A percentile compares a stretch with the other conserved stretches of the same genome.
Conservation (phyloP, 192 early-diverging fungal species). For the Rhizoclosmatium sp. region DNA sequence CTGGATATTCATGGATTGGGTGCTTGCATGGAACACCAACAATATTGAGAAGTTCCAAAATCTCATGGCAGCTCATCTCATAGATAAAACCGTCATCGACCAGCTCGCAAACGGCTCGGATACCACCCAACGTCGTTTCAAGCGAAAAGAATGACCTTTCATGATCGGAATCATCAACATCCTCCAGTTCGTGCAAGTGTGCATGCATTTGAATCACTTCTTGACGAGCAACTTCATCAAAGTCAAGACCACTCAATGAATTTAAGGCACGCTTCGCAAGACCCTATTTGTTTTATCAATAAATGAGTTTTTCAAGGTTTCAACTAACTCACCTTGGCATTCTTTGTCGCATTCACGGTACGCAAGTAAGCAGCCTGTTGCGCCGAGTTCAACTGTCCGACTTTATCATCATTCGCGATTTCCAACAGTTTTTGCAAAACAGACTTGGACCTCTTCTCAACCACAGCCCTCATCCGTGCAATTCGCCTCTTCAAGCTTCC, state of each 20-base stretch:
- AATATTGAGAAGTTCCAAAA: slow-evolving; percentile 48
- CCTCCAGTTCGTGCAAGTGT: slow-evolving; percentile 39
- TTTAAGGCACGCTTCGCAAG: slow-evolving; percentile 39
- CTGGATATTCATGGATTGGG: slow-evolving; percentile 32
- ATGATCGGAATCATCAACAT: slow-evolving; percentile 42
- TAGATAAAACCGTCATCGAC: slow-evolving; percentile 37
- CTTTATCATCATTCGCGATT: slow-evolving; percentile 41
- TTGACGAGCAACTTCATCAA: slow-evolving; percentile 32
- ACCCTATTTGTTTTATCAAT: slow-evolving; percentile 8
- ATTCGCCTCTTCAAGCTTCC: slow-evolving; percentile 22
- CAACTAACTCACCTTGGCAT: slow-evolving; percentile 9
- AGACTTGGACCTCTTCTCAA: slow-evolving; percentile 23
- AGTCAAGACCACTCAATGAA: slow-evolving; percentile 34
- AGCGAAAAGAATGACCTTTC: slow-evolving; percentile 44
- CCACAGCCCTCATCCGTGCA: background rate
- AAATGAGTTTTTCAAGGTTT: background rate
- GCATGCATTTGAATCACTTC: slow-evolving; percentile 40
- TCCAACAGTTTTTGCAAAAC: slow-evolving; percentile 17
- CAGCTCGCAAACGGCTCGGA: slow-evolving; percentile 41
- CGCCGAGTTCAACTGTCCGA: slow-evolving; percentile 35
- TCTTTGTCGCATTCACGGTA: slow-evolving; percentile 35
- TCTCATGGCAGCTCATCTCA: slow-evolving; percentile 1
- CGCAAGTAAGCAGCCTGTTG: slow-evolving; percentile 48
- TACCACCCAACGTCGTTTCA: slow-evolving; percentile 44
- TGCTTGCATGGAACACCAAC: slow-evolving; percentile 25